Evolutionary conservation across 495 filamentous ascomycete species (phyloP).

Genomic region (Darksidea phi): DNA sequence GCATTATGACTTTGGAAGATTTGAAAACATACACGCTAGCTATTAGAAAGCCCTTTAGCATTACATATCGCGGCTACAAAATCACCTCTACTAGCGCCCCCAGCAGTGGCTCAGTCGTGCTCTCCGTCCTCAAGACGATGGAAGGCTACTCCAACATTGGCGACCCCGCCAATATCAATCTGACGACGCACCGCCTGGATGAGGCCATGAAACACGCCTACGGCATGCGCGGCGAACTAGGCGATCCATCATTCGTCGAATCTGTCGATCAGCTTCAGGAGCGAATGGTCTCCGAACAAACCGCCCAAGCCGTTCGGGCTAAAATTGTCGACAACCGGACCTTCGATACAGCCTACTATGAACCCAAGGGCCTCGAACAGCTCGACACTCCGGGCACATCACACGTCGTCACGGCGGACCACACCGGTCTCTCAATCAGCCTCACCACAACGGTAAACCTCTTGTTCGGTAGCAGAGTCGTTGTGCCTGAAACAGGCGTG

Average conservation of each 20-base stretch:
- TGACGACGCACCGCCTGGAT: constrained; percentile 75
- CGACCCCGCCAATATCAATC: constrained; percentile 51
- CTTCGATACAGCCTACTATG: constrained; percentile 66
- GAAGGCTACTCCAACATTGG: constrained; percentile 67
- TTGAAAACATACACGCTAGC: constrained; percentile 66
- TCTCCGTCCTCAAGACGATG: constrained; percentile 74
- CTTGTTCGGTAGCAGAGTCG: constrained; percentile 72
- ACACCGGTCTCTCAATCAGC: constrained; percentile 66
- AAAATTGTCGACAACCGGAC: constrained; percentile 71
- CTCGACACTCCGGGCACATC: constrained; percentile 72
- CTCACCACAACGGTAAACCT: constrained; percentile 83
- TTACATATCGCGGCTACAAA: constrained; percentile 69
- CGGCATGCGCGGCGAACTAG: constrained; percentile 66
- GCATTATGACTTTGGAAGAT: constrained; percentile 81
- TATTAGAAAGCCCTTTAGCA: constrained; percentile 59
- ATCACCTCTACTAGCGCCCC: constrained; percentile 70
- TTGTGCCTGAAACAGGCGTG: constrained; percentile 78
- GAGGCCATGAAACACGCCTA: constrained; percentile 89
- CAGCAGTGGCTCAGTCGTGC: constrained; percentile 67
- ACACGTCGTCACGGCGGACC: constrained; percentile 70
- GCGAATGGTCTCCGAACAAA: constrained; percentile 61
- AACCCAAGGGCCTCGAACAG: constrained; percentile 61
- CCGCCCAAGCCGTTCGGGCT: constrained; percentile 56
- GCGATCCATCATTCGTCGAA: constrained; percentile 71
- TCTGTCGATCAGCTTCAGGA: constrained; percentile 63